Conservation (phyloP, 2,329 filamentous ascomycete genomes). For the Cylindrodendrum hubeiense region DNA sequence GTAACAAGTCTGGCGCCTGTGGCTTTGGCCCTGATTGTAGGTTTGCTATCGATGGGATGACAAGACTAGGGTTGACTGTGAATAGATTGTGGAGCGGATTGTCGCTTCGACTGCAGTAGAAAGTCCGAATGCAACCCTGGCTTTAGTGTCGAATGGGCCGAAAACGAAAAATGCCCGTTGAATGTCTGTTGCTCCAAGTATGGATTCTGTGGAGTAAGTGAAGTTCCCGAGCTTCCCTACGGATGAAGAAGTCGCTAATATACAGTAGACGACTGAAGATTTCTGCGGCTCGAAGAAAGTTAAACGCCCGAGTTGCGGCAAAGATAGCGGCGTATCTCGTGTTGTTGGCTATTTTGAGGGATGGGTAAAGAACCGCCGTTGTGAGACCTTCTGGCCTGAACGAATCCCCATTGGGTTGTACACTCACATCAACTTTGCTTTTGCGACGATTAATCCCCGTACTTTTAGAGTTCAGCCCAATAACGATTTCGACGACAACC, state of each 20-base stretch:
- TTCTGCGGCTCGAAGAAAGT: slow-evolving; percentile 20
- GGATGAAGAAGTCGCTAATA: background rate
- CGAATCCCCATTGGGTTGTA: slow-evolving; percentile 17
- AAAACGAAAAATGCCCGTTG: slow-evolving; percentile 13
- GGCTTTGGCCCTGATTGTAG: slow-evolving; percentile 26
- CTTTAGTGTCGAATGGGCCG: slow-evolving; percentile 6
- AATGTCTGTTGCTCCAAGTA: slow-evolving; percentile 28
- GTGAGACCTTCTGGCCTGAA: slow-evolving; percentile 13
- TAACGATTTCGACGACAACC: background rate
- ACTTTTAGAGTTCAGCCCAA: background rate
- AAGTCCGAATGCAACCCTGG: slow-evolving; percentile 24
- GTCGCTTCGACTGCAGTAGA: slow-evolving; percentile 14
- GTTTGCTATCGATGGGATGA: background rate
- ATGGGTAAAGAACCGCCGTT: slow-evolving; percentile 6
- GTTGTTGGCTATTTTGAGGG: slow-evolving; percentile 30
- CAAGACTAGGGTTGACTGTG: background rate
- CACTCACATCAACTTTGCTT: slow-evolving; percentile 31
- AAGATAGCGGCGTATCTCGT: background rate
- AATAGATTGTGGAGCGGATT: slow-evolving; percentile 6
- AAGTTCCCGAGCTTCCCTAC: background rate
- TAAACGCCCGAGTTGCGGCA: slow-evolving; percentile 2
- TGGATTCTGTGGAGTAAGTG: slow-evolving; percentile 27
- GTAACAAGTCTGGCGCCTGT: slow-evolving; percentile 22
- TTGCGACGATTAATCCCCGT: slow-evolving; percentile 15
- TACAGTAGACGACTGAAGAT: slow-evolving; percentile 12